These are phyloP conservation scores for Coemansia guatemalensis DNA, from an alignment of 192 early-diverging fungal genomes.

Conservation along the genomic window DNA sequence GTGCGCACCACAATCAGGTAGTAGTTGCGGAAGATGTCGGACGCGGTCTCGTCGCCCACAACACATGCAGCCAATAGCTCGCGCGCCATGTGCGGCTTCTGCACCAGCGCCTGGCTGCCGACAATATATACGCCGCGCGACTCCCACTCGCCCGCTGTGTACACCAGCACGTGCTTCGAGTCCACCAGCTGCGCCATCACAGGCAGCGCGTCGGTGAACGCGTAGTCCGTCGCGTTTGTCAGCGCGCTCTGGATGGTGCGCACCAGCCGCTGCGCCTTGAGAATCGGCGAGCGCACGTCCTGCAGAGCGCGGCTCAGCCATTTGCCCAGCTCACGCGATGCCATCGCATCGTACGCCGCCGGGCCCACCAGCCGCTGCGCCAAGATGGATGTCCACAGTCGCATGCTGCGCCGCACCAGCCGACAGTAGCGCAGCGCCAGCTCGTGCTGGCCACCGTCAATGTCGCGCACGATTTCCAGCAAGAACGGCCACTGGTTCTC, in stretches of 20 bases:
- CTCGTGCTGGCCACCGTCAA: slow-evolving; percentile 74
- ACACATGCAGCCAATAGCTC: slow-evolving; percentile 59
- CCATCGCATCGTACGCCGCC: slow-evolving; percentile 29
- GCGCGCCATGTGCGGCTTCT: slow-evolving; percentile 53
- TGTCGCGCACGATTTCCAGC: slow-evolving; percentile 63
- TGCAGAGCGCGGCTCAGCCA: slow-evolving; percentile 42
- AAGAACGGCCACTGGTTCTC: slow-evolving; percentile 85
- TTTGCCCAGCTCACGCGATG: slow-evolving; percentile 42
- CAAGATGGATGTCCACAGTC: slow-evolving; percentile 30
- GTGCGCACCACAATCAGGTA: slow-evolving; percentile 51
- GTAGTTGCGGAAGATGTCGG: slow-evolving; percentile 18
- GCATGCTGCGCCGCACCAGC: slow-evolving; percentile 39
- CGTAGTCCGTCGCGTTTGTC: slow-evolving; percentile 75
- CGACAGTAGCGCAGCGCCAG: slow-evolving; percentile 75
- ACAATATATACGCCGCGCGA: slow-evolving; percentile 72
- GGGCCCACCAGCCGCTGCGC: slow-evolving; percentile 39
- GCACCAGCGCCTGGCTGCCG: slow-evolving; percentile 62
- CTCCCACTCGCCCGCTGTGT: slow-evolving; percentile 66
- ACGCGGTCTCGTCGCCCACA: slow-evolving; percentile 22
- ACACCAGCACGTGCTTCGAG: slow-evolving; percentile 73
- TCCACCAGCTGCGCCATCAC: slow-evolving; percentile 65
- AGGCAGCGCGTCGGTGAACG: slow-evolving; percentile 57
- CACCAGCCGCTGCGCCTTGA: slow-evolving; percentile 49
- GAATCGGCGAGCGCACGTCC: slow-evolving; percentile 49
- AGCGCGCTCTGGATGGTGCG: slow-evolving; percentile 51